Conservation (phyloP, 2,329 filamentous ascomycete genomes). For the Alternaria viburni region DNA sequence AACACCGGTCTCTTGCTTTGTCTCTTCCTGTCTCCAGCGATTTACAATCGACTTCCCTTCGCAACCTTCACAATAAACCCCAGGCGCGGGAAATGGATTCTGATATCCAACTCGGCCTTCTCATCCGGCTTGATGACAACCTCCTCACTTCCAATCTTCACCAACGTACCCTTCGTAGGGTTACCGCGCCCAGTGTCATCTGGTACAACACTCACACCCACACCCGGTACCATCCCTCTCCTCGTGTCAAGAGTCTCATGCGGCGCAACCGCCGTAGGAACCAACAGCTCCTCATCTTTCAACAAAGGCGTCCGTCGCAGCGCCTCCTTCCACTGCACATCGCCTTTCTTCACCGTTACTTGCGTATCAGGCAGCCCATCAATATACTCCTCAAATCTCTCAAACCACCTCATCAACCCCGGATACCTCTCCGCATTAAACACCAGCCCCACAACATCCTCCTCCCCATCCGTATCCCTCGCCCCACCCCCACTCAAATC, state of each 20-base stretch:
- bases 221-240: slow-evolving; percentile 40
- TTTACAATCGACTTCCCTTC: too few relatives aligned
- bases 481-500: slow-evolving; percentile 47
- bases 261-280: slow-evolving; percentile 40
- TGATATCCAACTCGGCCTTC: slow-evolving; percentile 40
- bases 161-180: slow-evolving; percentile 46
- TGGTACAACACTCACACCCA: slow-evolving; percentile 43
- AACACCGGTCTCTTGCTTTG: too few relatives aligned
- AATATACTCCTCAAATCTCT: slow-evolving; percentile 42
- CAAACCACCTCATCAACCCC: slow-evolving; percentile 45
- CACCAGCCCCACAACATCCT: slow-evolving; percentile 31
- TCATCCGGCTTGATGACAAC: slow-evolving; percentile 46
- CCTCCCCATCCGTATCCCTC: slow-evolving; percentile 19
- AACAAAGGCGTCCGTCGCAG: slow-evolving; percentile 1
- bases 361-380: slow-evolving; percentile 36
- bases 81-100: slow-evolving; percentile 51
- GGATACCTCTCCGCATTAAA: slow-evolving; percentile 50
- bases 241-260: slow-evolving; percentile 36
- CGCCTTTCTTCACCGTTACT: slow-evolving; percentile 14
- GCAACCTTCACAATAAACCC: slow-evolving; percentile 45
- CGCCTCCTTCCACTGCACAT: slow-evolving; percentile 13
- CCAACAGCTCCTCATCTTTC: slow-evolving; percentile 25
- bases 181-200: slow-evolving; percentile 51
- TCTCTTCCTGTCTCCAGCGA: too few relatives aligned
- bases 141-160: slow-evolving; percentile 50